Conservation (phyloP, 2,329 filamentous ascomycete genomes). For the Trichoderma breve region DNA sequence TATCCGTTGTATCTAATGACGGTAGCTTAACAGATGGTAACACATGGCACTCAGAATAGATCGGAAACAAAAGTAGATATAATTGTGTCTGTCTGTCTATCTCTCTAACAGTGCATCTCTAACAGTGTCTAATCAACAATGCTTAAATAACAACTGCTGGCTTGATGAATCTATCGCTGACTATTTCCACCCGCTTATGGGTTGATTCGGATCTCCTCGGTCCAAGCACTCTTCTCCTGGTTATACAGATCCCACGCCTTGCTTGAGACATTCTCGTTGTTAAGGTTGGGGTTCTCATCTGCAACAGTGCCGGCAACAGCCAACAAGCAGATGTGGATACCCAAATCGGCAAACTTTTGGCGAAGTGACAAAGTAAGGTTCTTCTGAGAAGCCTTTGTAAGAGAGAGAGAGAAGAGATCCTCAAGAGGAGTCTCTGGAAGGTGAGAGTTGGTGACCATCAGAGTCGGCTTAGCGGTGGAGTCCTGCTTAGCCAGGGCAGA, state of each 20-base stretch:
- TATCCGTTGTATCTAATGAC: not conserved
- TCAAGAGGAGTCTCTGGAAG: constrained; percentile 48
- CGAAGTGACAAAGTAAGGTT: constrained; percentile 47
- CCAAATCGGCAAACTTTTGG: constrained; percentile 36
- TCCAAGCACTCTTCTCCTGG: constrained; percentile 19
- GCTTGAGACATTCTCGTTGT: constrained; percentile 23
- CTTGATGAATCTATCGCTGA: not conserved
- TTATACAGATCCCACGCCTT: constrained; percentile 24
- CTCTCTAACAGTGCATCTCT: not conserved
- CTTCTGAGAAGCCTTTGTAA: constrained; percentile 51
- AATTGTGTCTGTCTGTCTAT: not conserved
- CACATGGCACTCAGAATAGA: not conserved
- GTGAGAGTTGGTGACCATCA: constrained; percentile 49
- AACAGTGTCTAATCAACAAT: not conserved
- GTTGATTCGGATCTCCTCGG: constrained; percentile 11
- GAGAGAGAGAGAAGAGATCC: constrained; percentile 47
- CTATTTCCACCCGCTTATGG: not conserved
- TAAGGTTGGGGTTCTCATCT: constrained; percentile 19
- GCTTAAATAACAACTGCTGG: not conserved
- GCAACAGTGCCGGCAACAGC: constrained; percentile 41
- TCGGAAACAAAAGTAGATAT: not conserved
- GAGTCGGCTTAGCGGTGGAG: constrained; percentile 37
- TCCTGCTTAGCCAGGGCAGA: constrained; percentile 34
- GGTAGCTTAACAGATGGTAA: not conserved
- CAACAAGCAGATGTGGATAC: constrained; percentile 48